Base-by-base conservation (phyloP, 257 asterid species). In the Ilex asprella region DNA sequence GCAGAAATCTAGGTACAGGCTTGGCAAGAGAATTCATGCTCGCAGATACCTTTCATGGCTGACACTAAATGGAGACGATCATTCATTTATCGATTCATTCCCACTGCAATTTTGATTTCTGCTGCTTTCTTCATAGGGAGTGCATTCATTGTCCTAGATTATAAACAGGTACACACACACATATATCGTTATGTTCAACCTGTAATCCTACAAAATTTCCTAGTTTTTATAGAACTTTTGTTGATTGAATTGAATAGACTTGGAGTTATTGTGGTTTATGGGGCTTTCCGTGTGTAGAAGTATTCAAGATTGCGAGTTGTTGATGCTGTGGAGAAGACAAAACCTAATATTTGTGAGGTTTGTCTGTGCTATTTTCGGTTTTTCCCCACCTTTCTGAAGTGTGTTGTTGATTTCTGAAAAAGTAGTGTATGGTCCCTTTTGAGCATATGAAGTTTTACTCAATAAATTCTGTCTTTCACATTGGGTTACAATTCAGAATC, bases 271-370 rank as follows among this genome's bases (percentile, higher is more conserved):
- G 32, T 59, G 59, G 9, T 16, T 3, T 46, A 10, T 12, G 32
- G 21, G n/a, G 13, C 53, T 31, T 65, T 56, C 32, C 57, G 14
- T 7, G 2, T 69, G 75, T 83, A 85, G 94, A 81, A 64, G 59
- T 43, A 74, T 69, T 55, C 75, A 59, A 77, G 75, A 55, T 79
- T 83, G 69, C 73, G 70, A 67, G 31, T 74, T 15, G 30, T 57
- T 57, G 62, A 71, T 59, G 27, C 27, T 21, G 55, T 72, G 30
- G 66, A 30, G 61, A 72, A 72, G 16, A 60, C 51, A 52, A 74
- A 76, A 16, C 53, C 78, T 65, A 73, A 58, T 14, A 43, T 16
- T 21, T 88, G 96, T 64, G 84, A 88, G 96, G 94, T 84, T 67
- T 61, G 79, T 68, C 47, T 12, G 53, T 59, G 31, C 53, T 63